phyloP scores from a whole-genome alignment of 2,329 filamentous ascomycete genomes.

The Colletotrichum musicola region DNA sequence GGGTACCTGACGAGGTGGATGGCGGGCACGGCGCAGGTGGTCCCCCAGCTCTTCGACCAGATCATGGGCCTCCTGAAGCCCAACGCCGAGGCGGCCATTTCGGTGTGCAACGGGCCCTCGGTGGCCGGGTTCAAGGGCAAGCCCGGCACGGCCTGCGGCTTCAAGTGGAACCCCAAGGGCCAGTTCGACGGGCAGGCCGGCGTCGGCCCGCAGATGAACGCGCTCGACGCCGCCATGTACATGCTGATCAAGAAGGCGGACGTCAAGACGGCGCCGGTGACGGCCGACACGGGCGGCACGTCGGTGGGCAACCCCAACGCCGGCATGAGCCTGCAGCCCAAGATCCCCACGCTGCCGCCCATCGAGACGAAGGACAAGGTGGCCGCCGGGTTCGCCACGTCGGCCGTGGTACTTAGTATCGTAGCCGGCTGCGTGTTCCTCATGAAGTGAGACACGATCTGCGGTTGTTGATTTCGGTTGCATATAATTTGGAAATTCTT shows the following conservation, averaged over 20 bases:
- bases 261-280: slow-evolving; percentile 57
- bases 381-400: slow-evolving; percentile 68
- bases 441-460: slow-evolving; percentile 46
- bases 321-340: slow-evolving; percentile 48
- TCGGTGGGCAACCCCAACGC: slow-evolving; percentile 64
- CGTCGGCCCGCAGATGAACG: slow-evolving; percentile 79
- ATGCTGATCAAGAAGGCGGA: slow-evolving; percentile 61
- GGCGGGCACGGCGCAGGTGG: slow-evolving; percentile 66
- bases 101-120: slow-evolving; percentile 62
- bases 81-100: slow-evolving; percentile 66
- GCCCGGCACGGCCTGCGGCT: slow-evolving; percentile 74
- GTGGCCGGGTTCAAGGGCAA: slow-evolving; percentile 61
- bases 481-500: slow-evolving; percentile 13
- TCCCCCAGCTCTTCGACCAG: slow-evolving; percentile 62
- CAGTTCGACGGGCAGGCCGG: slow-evolving; percentile 71
- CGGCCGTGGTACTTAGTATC: slow-evolving; percentile 61
- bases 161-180: slow-evolving; percentile 68
- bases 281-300: slow-evolving; percentile 69
- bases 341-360: slow-evolving; percentile 47
- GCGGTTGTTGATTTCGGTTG: neutral
- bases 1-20: slow-evolving; percentile 79
- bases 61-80: slow-evolving; percentile 65
- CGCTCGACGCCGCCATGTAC: slow-evolving; percentile 73
- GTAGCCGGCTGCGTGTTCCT: slow-evolving; percentile 65
- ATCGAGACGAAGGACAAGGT: slow-evolving; percentile 66